These are phyloP conservation scores for Blastocystis sp. DNA, from an alignment of 352 stramenopile genomes.

Conservation along the genomic window DNA sequence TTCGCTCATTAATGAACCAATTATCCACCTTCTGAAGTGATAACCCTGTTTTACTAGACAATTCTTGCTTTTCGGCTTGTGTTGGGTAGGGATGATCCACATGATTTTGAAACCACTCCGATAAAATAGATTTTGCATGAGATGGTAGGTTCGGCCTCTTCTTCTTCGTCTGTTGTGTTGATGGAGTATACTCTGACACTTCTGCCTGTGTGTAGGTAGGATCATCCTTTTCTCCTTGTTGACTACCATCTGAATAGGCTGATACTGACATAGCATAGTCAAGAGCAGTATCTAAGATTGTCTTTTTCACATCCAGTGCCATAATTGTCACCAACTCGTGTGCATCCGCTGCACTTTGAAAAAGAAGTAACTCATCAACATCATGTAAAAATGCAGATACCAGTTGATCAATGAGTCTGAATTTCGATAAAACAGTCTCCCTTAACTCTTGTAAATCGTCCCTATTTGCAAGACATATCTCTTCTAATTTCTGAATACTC, in stretches of 20 bases:
- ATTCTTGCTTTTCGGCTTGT: conserved; percentile 20
- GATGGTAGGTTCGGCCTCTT: conserved; percentile 16
- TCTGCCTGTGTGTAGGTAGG: background rate
- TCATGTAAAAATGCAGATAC: background rate
- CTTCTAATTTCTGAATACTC: background rate
- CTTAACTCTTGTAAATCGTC: background rate
- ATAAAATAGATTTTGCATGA: conserved; percentile 47
- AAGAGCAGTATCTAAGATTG: conserved; percentile 6
- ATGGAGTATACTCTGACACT: conserved; percentile 4
- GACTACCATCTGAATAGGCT: background rate
- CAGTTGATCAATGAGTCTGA: background rate
- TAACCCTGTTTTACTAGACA: conserved; percentile 24
- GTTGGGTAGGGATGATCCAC: conserved; percentile 57
- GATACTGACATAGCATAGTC: background rate
- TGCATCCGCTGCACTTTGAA: background rate
- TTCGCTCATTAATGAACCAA: conserved; percentile 61
- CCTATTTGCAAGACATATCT: background rate
- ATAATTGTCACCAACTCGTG: background rate
- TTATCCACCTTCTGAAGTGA: conserved; percentile 54
- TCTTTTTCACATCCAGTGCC: conserved; percentile 22
- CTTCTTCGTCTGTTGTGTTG: background rate
- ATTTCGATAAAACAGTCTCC: background rate
- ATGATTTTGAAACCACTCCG: conserved; percentile 25
- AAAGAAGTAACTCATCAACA: background rate
- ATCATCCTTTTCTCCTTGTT: background rate